These are phyloP conservation scores for Pseudogymnoascus sp. DNA, from an alignment of 2,329 filamentous ascomycete genomes.

Conservation along the genomic window DNA sequence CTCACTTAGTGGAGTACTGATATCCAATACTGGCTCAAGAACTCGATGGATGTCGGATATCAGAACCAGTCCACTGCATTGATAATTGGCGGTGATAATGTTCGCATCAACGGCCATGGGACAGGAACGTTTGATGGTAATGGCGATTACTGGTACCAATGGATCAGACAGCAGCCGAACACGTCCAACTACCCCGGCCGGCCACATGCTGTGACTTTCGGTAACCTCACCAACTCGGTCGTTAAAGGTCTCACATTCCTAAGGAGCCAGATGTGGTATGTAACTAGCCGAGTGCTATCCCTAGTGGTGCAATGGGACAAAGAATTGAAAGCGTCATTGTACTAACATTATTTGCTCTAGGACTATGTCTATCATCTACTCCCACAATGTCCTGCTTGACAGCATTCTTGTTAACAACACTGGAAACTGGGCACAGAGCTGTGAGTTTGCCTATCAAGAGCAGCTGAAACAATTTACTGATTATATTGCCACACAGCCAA, in stretches of 20 bases:
- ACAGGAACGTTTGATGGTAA: conserved; percentile 53
- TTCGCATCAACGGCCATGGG: conserved; percentile 45
- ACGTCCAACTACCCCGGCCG: conserved; percentile 42
- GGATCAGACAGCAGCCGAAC: conserved; percentile 31
- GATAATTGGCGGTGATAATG: conserved; percentile 47
- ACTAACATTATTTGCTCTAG: conserved; percentile 12
- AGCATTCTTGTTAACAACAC: conserved; percentile 50
- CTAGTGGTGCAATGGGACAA: neutral
- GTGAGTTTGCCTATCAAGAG: neutral
- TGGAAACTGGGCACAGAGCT: neutral
- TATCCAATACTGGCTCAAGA: conserved; percentile 46
- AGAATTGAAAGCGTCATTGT: neutral
- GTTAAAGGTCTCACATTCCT: conserved; percentile 46
- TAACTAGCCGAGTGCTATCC: neutral
- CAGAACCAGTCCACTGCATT: conserved; percentile 52
- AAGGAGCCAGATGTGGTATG: conserved; percentile 53
- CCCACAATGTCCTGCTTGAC: conserved; percentile 41
- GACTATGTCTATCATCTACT: conserved; percentile 49
- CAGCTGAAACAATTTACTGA: neutral
- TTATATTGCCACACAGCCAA: conserved; percentile 22
- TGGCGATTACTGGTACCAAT: conserved; percentile 55
- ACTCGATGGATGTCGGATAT: conserved; percentile 46
- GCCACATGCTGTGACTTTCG: conserved; percentile 48
- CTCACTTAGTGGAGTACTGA: conserved; percentile 37
- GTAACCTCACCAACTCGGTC: conserved; percentile 41